Conservation (phyloP, 2,329 filamentous ascomycete genomes). For the Apiospora malaysiana region DNA sequence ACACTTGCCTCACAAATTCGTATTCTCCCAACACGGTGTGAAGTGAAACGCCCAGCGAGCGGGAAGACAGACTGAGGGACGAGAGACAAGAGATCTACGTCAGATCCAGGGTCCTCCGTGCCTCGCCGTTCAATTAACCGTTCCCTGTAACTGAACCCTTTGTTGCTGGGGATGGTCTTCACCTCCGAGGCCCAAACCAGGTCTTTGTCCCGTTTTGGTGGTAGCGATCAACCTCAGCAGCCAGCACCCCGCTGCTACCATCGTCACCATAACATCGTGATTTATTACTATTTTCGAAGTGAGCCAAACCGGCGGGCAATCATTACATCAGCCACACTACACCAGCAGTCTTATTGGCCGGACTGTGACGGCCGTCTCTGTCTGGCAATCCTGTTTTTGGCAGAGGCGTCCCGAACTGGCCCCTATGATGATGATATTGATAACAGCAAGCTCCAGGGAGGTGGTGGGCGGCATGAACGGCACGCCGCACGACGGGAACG, state of each 20-base stretch:
- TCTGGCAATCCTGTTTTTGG: constrained; percentile 1
- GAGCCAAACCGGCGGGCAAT: not conserved
- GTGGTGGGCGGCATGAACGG: not conserved
- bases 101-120: constrained; percentile 16
- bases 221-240: not conserved
- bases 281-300: not conserved
- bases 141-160: constrained; percentile 17
- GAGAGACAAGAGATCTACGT: not conserved
- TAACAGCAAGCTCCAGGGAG: not conserved
- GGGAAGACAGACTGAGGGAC: not conserved
- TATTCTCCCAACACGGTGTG: constrained; percentile 17
- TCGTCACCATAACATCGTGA: constrained; percentile 1
- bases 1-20: constrained; percentile 17
- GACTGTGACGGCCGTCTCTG: not conserved
- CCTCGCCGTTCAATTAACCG: constrained; percentile 3
- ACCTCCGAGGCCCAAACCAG: not conserved
- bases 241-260: not conserved
- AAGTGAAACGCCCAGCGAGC: constrained; percentile 12
- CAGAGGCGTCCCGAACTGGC: not conserved
- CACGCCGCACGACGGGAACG: constrained; percentile 8
- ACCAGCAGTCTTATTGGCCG: not conserved
- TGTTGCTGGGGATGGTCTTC: not conserved
- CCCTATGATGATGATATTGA: no score
- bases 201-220: not conserved
- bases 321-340: constrained; percentile 7